Percentiles rank a stretch among this genome's conserved stretches.
Evolutionary conservation across 305 asterid genomes (phyloP).

Genomic region (Ruellia speciosa): DNA sequence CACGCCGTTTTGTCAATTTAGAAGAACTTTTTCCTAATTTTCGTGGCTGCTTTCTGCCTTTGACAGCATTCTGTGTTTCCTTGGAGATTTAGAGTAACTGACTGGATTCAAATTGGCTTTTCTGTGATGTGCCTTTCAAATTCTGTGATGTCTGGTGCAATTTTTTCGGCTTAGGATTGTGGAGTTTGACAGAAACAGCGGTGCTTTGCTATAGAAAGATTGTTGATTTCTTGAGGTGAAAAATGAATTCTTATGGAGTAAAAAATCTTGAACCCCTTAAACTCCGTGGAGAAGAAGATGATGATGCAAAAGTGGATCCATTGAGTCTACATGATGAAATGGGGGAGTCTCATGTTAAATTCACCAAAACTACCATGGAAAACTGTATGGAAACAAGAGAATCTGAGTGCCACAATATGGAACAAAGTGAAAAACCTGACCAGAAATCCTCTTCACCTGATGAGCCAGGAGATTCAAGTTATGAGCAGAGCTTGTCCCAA

Average conservation of each 20-base stretch:
- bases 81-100: background rate
- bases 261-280: constrained; percentile 22
- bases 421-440: constrained; percentile 9
- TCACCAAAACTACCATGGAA: constrained; percentile 21
- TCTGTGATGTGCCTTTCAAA: background rate
- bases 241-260: constrained; percentile 29
- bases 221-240: constrained; percentile 9
- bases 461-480: constrained; percentile 16
- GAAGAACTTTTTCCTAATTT: too few relatives aligned
- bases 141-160: constrained; percentile 19
- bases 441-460: constrained; percentile 12
- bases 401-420: background rate
- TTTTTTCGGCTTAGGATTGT: constrained; percentile 15
- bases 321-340: constrained; percentile 20
- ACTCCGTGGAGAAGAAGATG: constrained; percentile 23
- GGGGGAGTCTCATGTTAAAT: constrained; percentile 2
- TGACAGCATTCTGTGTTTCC: too few relatives aligned
- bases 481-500: constrained; percentile 8
- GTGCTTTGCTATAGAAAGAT: constrained; percentile 21
- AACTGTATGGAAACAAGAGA: background rate
- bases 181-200: constrained; percentile 3
- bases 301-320: constrained; percentile 22
- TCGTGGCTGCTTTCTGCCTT: too few relatives aligned
- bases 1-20: too few relatives aligned
- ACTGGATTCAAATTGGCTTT: background rate